Percentiles rank a stretch among this genome's conserved stretches.
phyloP scores from a whole-genome alignment of 305 asterid species.

The Ajuga reptans region DNA sequence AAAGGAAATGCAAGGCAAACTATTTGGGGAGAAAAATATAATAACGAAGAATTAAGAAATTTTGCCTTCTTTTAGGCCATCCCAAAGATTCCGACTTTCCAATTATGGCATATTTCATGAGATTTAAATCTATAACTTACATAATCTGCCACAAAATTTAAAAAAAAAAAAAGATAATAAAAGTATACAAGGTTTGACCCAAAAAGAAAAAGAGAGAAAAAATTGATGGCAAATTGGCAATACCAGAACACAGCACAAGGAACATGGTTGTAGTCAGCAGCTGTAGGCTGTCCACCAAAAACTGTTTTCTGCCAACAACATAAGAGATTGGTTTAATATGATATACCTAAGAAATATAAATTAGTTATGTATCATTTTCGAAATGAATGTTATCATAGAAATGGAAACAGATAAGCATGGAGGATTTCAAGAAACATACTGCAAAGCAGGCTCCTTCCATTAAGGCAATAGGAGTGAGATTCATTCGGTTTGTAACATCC shows the following conservation, averaged over 20 bases:
- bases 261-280: constrained; percentile 60
- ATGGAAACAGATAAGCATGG: not conserved
- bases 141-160: not conserved
- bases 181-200: not conserved
- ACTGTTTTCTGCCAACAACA: constrained; percentile 70
- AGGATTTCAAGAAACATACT: constrained; percentile 36
- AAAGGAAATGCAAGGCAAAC: not conserved
- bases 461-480: constrained; percentile 98
- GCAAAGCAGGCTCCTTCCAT: constrained; percentile 93
- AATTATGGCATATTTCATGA: not conserved
- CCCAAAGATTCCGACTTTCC: not conserved
- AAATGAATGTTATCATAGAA: not conserved
- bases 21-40: not conserved
- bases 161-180: not conserved
- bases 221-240: not conserved
- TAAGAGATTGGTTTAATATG: not conserved
- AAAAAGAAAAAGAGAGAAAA: too few species aligned
- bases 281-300: constrained; percentile 74
- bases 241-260: constrained; percentile 98
- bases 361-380: not conserved
- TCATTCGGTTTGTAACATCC: constrained; percentile 85
- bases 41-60: not conserved
- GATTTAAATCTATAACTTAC: not conserved
- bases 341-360: not conserved
- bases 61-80: not conserved